Evolutionary conservation across 805 yeast species (phyloP).

Genomic region (Wickerhamomyces mucosus): DNA sequence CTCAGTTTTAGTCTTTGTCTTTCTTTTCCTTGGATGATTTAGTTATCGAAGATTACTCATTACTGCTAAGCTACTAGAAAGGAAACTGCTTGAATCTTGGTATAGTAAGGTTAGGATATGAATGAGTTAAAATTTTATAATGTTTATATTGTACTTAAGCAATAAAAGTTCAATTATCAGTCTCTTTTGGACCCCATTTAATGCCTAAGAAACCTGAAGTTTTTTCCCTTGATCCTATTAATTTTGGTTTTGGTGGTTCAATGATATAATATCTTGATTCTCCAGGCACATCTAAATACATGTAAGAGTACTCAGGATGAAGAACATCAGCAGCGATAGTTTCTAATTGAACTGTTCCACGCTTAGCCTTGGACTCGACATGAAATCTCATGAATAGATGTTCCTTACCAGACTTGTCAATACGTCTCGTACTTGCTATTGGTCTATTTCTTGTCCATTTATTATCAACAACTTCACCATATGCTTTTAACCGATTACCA

Average conservation of each 20-base stretch:
- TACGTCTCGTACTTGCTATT: conserved; percentile 52
- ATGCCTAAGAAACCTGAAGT: conserved; percentile 66
- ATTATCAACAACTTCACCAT: conserved; percentile 64
- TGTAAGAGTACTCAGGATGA: conserved; percentile 60
- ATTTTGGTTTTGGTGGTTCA: conserved; percentile 45
- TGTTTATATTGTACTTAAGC: neutral
- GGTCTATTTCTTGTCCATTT: conserved; percentile 89
- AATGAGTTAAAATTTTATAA: too few species aligned
- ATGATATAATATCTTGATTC: conserved; percentile 59
- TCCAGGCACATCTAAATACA: conserved; percentile 71
- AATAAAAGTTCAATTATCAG: conserved; percentile 23
- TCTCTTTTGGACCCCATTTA: conserved; percentile 71
- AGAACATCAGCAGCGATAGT: conserved; percentile 58
- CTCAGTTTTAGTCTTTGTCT: neutral
- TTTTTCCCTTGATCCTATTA: conserved; percentile 26
- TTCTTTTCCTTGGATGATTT: too few species aligned
- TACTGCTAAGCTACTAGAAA: neutral
- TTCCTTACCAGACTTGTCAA: conserved; percentile 70
- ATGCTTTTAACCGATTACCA: conserved; percentile 65
- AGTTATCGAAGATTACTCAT: too few species aligned
- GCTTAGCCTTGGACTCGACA: conserved; percentile 58
- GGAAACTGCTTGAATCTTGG: too few species aligned
- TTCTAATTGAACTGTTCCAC: conserved; percentile 72
- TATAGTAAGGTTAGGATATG: too few species aligned
- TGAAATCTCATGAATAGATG: conserved; percentile 80